Evolutionary conservation across 139 green algal species (phyloP).

Genomic region (Bryopsis sp.): DNA sequence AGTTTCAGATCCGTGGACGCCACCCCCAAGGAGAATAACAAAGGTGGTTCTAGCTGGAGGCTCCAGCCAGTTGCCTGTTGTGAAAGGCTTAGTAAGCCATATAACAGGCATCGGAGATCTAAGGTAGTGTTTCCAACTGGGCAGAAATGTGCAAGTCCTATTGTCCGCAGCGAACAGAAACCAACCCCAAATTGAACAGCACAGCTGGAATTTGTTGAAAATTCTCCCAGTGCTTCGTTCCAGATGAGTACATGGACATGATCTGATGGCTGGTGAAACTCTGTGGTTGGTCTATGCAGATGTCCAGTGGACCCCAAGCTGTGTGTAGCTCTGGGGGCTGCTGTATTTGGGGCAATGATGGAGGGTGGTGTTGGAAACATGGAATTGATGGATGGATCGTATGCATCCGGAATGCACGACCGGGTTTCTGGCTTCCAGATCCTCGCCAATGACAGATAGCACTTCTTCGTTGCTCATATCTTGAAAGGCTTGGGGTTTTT

Average conservation of each 20-base stretch:
- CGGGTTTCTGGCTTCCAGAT: constrained; percentile 5
- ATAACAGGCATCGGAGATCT: not conserved
- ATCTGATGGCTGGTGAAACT: too few species aligned
- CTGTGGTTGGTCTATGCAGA: not conserved
- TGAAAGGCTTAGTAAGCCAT: not conserved
- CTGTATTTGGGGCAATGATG: constrained; percentile 7
- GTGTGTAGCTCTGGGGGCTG: constrained; percentile 8
- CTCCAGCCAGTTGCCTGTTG: constrained; percentile 7
- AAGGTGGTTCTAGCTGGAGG: constrained; percentile 16
- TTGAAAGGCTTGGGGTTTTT: too few species aligned
- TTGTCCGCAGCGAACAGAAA: too few species aligned
- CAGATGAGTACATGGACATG: too few species aligned
- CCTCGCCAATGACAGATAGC: too few species aligned
- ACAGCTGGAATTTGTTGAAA: too few species aligned
- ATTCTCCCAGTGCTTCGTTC: too few species aligned
- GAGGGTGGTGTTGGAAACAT: not conserved
- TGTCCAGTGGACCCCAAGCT: constrained; percentile 15
- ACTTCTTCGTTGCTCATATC: too few species aligned
- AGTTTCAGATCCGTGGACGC: not conserved
- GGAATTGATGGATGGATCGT: constrained; percentile 18
- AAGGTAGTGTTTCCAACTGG: too few species aligned
- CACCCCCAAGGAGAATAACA: constrained; percentile 12
- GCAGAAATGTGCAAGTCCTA: too few species aligned
- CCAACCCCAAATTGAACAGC: too few species aligned
- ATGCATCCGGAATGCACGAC: constrained; percentile 3